Conservation (phyloP, 2,329 filamentous ascomycete species). For the Knufia fluminis region DNA sequence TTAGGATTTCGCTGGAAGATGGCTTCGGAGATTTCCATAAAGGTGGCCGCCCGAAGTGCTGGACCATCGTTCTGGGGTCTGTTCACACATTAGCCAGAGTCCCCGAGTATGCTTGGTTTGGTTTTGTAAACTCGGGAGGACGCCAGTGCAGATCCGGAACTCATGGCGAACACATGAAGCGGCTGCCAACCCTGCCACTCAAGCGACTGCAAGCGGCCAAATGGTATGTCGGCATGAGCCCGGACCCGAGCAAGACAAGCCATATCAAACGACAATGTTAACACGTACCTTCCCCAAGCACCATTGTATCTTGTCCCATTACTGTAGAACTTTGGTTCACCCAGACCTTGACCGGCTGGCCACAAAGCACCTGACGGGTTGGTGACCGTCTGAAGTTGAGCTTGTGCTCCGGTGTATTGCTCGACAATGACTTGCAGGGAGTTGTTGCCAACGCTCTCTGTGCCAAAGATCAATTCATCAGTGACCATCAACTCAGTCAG, state of each 20-base stretch:
- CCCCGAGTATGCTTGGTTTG: too few species aligned
- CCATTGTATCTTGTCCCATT: conserved; percentile 55
- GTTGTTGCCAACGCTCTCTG: conserved; percentile 47
- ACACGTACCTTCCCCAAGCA: conserved; percentile 44
- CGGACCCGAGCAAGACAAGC: too few species aligned
- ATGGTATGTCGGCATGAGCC: too few species aligned
- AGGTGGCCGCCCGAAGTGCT: conserved; percentile 27
- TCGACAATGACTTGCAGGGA: conserved; percentile 53
- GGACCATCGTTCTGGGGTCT: conserved; percentile 55
- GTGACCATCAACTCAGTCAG: conserved; percentile 61
- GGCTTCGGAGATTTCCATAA: conserved; percentile 24
- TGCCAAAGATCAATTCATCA: conserved; percentile 57
- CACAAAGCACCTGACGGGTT: conserved; percentile 56
- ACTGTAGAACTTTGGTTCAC: conserved; percentile 63
- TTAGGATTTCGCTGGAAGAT: conserved; percentile 14
- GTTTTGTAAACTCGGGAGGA: too few species aligned
- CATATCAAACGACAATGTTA: too few species aligned
- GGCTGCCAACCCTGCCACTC: too few species aligned
- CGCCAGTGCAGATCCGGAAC: too few species aligned
- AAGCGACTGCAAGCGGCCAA: too few species aligned
- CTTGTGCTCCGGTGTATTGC: conserved; percentile 59
- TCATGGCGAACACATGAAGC: too few species aligned
- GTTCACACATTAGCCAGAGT: conserved; percentile 51
- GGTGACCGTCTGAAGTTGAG: conserved; percentile 52
- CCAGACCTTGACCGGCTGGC: conserved; percentile 50